A percentile compares a stretch with the other conserved stretches of the same genome.
Evolutionary conservation across 345 rosid genomes (phyloP).

Genomic region (Brassica cretica): DNA sequence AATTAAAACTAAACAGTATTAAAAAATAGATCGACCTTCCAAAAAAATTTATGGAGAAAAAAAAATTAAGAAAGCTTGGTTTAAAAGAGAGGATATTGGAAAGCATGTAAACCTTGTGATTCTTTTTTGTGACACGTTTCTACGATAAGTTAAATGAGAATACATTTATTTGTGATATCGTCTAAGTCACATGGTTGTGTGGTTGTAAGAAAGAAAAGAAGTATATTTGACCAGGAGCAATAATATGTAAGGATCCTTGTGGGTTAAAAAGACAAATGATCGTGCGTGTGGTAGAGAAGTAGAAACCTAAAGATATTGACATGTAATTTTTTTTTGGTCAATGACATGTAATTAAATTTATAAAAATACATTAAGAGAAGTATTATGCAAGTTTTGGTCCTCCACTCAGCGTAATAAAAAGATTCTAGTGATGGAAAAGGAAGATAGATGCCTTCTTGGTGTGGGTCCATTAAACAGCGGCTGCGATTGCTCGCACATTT

Average conservation of each 20-base stretch:
- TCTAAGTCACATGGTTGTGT: neutral
- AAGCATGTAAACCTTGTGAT: neutral
- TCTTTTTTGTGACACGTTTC: neutral
- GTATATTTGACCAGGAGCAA: neutral
- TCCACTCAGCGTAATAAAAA: neutral
- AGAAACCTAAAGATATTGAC: neutral
- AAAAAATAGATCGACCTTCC: neutral
- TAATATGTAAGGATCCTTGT: neutral
- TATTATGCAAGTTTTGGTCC: neutral
- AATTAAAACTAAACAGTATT: no score
- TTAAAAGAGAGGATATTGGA: neutral
- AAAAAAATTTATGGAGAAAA: neutral
- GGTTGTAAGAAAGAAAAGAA: neutral
- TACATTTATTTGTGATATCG: no score
- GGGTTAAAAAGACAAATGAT: neutral
- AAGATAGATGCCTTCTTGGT: neutral
- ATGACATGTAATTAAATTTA: neutral
- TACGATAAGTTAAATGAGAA: neutral
- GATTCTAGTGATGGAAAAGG: neutral
- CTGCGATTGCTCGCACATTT: neutral
- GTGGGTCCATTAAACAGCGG: slow-evolving; percentile 15
- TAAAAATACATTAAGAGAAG: neutral
- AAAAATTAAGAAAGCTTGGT: neutral
- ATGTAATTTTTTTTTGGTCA: neutral
- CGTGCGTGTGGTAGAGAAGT: neutral